These are phyloP conservation scores for Hortaea werneckii DNA, from an alignment of 2,329 filamentous ascomycete genomes.

Conservation along the genomic window DNA sequence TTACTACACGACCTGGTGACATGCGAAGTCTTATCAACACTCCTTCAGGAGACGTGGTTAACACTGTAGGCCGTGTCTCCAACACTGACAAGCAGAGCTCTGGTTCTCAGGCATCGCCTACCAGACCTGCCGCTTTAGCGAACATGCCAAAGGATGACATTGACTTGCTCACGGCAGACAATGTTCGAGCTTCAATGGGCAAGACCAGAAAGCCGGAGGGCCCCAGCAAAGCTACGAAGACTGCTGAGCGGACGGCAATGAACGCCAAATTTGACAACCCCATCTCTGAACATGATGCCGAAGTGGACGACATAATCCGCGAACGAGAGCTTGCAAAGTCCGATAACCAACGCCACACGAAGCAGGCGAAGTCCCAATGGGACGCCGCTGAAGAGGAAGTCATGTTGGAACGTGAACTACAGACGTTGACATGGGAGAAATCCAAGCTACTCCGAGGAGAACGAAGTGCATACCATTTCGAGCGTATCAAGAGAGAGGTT, in stretches of 20 bases:
- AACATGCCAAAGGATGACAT: constrained; percentile 29
- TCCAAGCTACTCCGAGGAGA: constrained; percentile 9
- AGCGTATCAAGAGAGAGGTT: constrained; percentile 22
- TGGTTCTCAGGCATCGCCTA: neutral
- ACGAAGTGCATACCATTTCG: constrained; percentile 10
- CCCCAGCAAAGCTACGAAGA: neutral
- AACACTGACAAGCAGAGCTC: neutral
- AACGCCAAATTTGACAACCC: constrained; percentile 2
- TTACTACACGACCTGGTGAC: neutral
- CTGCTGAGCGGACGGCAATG: constrained; percentile 4
- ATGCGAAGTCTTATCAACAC: constrained; percentile 7
- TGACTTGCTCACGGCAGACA: constrained; percentile 31
- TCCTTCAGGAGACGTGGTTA: neutral
- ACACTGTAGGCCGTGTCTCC: no score
- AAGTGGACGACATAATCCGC: constrained; percentile 5
- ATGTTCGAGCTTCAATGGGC: constrained; percentile 35
- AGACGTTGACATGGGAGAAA: constrained; percentile 5
- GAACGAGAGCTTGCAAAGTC: neutral
- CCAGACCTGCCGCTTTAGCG: constrained; percentile 14
- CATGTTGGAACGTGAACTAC: constrained; percentile 11
- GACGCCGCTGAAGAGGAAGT: constrained; percentile 13
- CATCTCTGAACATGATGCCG: constrained; percentile 7
- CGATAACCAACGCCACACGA: neutral
- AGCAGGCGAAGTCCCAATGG: constrained; percentile 4
- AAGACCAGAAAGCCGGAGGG: constrained; percentile 7